phyloP scores from a whole-genome alignment of 1,284 basidiomycete genomes.

The Cryptococcus floricola region DNA sequence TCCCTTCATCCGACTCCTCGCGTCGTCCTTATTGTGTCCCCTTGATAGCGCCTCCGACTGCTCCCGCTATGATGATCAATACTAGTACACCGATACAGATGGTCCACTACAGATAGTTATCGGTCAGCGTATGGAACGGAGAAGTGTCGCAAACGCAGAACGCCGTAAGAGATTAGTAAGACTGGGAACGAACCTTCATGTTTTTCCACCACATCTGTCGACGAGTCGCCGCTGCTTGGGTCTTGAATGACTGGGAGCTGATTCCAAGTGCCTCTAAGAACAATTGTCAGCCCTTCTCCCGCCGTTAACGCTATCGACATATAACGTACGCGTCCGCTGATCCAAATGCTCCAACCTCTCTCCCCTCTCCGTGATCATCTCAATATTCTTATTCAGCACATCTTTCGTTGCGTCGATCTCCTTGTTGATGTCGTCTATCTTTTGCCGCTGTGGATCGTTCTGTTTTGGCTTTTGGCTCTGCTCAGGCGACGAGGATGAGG shows the following conservation, averaged over 20 bases:
- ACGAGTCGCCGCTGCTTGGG: conserved; percentile 15
- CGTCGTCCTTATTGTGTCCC: conserved; percentile 7
- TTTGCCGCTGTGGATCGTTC: conserved; percentile 3
- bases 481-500: no score
- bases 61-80: conserved; percentile 22
- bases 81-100: conserved; percentile 23
- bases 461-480: no score
- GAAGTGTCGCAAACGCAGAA: no score
- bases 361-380: conserved; percentile 22
- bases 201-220: conserved; percentile 36
- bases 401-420: conserved; percentile 17
- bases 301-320: background rate
- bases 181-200: conserved; percentile 22
- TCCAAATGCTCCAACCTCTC: conserved; percentile 24
- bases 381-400: conserved; percentile 22
- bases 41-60: conserved; percentile 22
- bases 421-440: conserved; percentile 17
- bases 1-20: no score
- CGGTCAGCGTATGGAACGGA: no score
- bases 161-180: no score
- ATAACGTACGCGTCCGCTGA: conserved; percentile 22
- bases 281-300: background rate
- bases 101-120: conserved; percentile 21
- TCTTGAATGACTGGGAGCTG: conserved; percentile 17
- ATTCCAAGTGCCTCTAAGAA: conserved; percentile 16